Evolutionary conservation across 345 rosid species (phyloP), one percentile per base, ranked within the genome.

Genomic region (Lepidium didymum): DNA sequence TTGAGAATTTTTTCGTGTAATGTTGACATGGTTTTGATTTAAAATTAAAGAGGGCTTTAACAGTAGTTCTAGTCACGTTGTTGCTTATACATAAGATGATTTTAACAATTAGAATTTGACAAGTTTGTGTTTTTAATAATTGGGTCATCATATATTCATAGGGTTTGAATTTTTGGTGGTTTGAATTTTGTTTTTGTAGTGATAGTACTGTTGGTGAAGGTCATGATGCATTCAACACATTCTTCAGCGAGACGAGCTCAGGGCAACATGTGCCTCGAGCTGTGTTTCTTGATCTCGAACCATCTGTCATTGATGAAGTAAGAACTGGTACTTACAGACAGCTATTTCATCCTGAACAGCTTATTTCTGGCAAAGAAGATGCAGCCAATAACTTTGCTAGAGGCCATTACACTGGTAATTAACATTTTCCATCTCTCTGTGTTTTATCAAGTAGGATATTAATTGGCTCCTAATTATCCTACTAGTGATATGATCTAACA

Each of bases 181-280:
- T 34, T 56, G 27, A 10, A 5, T 52, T 61, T 62, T 33, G 31
- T 67, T 67, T 21, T 38, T 67, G 38, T 25, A 69, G 84, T 69
- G 84, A 81, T 52, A 72, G 46, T 35, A 75, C 78, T 7, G 34
- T 75, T 1, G 84, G 77, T 3, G 78, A 40, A 64, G 78, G 76
- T 51, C 78, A 75, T 51, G 84, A 81, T 69, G 82, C 84, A 44
- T 81, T 81, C 71, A 80, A 80, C 74, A 80, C 80, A 37, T 80
- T 80, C 70, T 76, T 80, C 54, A 80, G 83, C 37, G 82, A 78
- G 75, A 81, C 84, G 64, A 79, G 80, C 38, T 75, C 84, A 6
- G 84, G 84, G 15, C 79, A 81, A 72, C 84, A 81, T 44, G 84
- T 78, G 7, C 84, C 84, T 23, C 81, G 84, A 18, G 82, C 82